Base-by-base conservation (phyloP, 805 yeast genomes). In the Saccharomyces mikatae region DNA sequence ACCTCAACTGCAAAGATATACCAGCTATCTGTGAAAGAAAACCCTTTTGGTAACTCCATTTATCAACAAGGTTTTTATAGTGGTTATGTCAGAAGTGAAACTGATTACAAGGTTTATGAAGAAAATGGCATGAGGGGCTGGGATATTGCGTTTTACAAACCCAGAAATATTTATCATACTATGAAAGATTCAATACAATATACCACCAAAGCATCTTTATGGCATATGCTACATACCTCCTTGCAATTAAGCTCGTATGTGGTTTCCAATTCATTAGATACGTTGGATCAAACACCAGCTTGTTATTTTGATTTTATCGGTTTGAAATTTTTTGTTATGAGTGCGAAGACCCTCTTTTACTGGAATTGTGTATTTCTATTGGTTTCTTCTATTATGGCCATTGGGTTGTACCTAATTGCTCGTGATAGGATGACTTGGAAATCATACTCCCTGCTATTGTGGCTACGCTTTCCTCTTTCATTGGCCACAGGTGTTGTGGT, bases 121-220 rank as follows among this genome's bases (percentile, higher is more conserved):
- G 76, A 78, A 53, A 71, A 78, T 50, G 96, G 94, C 0, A 66
- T 89, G 51, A 77, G 96, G 59, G 97, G 97, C 10, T 77, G 90
- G 64, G 97, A 91, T 70, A 80, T 91, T 61, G 96, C 97, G 1
- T 91, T 91, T 68, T 89, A 80, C 67, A 85, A 82, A 62, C 96
- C 96, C 26, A 78, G 97, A 63, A 81, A 87, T 51, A 70, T 87
- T 46, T 91, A 91, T 62, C 97, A 91, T 65, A 91, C 97, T 0
- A 71, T 74, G 14, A 75, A 81, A 48, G 97, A 91, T 68, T 80
- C 80, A 49, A 84, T 87, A 48, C 74, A 76, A 50, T 81, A 83
- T 56, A 78, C 88, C 13, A 73, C 84, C 21, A 80, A 77, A 56
- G 84, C 79, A 47, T 84, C 96, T 0, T 71, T 91, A 48, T 87